phyloP scores from a whole-genome alignment of 495 filamentous ascomycete genomes.

The Beverwykella pulmonaria region DNA sequence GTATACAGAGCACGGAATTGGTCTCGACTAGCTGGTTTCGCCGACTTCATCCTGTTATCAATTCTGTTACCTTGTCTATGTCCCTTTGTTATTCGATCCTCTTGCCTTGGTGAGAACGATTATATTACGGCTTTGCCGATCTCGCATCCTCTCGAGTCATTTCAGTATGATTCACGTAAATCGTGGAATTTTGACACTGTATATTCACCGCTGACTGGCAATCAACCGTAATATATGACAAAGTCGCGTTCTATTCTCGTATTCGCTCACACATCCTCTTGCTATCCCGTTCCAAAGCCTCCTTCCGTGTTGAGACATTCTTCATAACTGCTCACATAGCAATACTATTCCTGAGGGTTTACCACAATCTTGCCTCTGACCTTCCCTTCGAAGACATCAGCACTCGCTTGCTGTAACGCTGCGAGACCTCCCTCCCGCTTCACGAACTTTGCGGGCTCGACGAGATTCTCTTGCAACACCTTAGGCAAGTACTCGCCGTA shows the following conservation, averaged over 20 bases:
- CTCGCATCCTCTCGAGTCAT: no score
- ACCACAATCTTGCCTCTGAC: conserved; percentile 28
- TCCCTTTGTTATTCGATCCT: no score
- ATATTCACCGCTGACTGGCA: no score
- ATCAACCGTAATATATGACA: conserved; percentile 4
- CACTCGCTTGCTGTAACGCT: conserved; percentile 25
- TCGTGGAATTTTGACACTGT: no score
- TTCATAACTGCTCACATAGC: not conserved
- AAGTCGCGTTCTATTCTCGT: conserved; percentile 18
- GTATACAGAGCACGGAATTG: not conserved
- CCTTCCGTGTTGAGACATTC: not conserved
- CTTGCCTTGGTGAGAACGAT: no score
- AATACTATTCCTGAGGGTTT: conserved; percentile 32
- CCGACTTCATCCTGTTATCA: not conserved
- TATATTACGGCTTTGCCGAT: not conserved
- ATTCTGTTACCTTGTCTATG: not conserved
- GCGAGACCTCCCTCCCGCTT: conserved; percentile 22
- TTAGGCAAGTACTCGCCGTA: conserved; percentile 34
- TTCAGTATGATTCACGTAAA: no score
- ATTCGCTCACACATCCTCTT: conserved; percentile 1
- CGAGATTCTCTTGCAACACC: conserved; percentile 27
- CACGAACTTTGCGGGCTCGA: conserved; percentile 32
- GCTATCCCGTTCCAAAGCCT: not conserved
- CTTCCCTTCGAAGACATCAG: conserved; percentile 32
- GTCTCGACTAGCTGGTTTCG: not conserved